A percentile compares a stretch with the other conserved stretches of the same genome.
Evolutionary conservation across 2,329 filamentous ascomycete genomes (phyloP).

Genomic region (Leptosphaerulina australis): DNA sequence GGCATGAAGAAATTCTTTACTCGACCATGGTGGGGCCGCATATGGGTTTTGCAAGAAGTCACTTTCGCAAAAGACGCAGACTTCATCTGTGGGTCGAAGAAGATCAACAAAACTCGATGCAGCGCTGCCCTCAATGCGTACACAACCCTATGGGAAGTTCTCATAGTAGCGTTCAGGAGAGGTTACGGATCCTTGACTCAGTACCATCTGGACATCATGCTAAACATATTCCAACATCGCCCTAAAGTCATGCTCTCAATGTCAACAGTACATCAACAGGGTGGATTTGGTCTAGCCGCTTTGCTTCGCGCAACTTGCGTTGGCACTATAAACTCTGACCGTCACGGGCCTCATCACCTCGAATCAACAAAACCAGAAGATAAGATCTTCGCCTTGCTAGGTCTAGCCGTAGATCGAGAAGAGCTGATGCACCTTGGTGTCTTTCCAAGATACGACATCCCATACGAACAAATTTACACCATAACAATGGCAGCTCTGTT

Average conservation of each 20-base stretch:
- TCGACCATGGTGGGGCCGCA: constrained; percentile 22
- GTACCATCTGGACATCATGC: constrained; percentile 4
- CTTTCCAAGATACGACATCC: constrained; percentile 17
- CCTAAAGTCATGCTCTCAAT: constrained; percentile 16
- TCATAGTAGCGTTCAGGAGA: background rate
- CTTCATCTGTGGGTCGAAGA: constrained; percentile 16
- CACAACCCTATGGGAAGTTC: constrained; percentile 4
- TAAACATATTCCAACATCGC: constrained; percentile 3
- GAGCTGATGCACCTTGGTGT: constrained; percentile 13
- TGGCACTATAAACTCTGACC: constrained; percentile 5
- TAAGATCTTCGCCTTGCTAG: constrained; percentile 25
- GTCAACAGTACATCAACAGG: constrained; percentile 8
- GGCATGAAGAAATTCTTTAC: constrained; percentile 5
- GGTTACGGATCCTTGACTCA: background rate
- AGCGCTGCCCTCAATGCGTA: constrained; percentile 15
- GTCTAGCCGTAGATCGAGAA: constrained; percentile 21
- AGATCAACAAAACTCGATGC: constrained; percentile 6
- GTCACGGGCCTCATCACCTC: constrained; percentile 13
- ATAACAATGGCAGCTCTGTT: constrained; percentile 18
- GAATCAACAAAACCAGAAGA: constrained; percentile 22
- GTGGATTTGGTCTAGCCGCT: constrained; percentile 13
- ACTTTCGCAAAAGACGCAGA: constrained; percentile 15
- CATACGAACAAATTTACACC: constrained; percentile 9
- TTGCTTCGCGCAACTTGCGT: constrained; percentile 23
- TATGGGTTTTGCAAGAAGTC: constrained; percentile 28